A percentile compares a stretch with the other conserved stretches of the same genome.
Evolutionary conservation across 768 basidiomycete genomes (phyloP).

Genomic region (Suillus americanus): DNA sequence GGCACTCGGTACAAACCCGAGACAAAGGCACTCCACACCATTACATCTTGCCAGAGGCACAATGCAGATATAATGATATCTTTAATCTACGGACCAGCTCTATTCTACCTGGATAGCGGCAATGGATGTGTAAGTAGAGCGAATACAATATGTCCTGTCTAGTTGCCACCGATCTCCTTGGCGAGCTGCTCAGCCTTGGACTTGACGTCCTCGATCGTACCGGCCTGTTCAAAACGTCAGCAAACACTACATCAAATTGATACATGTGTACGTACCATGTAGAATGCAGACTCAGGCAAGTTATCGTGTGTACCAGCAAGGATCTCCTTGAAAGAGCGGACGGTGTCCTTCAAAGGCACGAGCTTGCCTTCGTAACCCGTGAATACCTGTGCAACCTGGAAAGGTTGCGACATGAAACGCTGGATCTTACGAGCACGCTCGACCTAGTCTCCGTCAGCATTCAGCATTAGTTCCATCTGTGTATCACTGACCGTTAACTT

Average conservation of each 20-base stretch:
- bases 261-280: conserved; percentile 64
- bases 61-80: conserved; percentile 6
- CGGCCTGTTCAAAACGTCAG: conserved; percentile 44
- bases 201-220: conserved; percentile 97
- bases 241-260: not conserved
- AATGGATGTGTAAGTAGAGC: conserved; percentile 6
- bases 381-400: conserved; percentile 99
- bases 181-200: conserved; percentile 96
- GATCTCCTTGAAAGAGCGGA: conserved; percentile 98
- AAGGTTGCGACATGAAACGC: conserved; percentile 99
- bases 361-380: conserved; percentile 99
- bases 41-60: not conserved
- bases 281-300: conserved; percentile 96
- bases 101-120: conserved; percentile 12
- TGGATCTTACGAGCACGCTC: conserved; percentile 98
- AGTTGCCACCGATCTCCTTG: conserved; percentile 78
- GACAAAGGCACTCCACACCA: not conserved
- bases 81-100: conserved; percentile 12
- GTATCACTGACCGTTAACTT: conserved; percentile 82
- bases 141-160: conserved; percentile 15
- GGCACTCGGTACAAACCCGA: too few relatives aligned
- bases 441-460: conserved; percentile 49
- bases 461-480: not conserved
- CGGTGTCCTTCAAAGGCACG: conserved; percentile 92
- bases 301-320: conserved; percentile 84